Conservation (phyloP, 169 alveolate species). For the Plasmodium reichenowi region DNA sequence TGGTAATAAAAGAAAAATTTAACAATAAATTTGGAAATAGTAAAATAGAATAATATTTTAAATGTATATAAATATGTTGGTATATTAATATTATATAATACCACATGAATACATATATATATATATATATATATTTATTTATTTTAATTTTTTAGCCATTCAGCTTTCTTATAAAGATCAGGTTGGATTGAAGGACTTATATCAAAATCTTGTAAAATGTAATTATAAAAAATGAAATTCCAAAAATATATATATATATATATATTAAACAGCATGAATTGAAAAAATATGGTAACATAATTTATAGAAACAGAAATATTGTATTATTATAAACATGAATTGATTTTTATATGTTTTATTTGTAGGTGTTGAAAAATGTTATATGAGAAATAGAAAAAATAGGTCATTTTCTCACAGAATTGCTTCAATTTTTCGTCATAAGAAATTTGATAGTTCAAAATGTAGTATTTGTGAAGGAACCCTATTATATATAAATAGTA, state of each 20-base stretch:
- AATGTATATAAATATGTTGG: too few relatives aligned
- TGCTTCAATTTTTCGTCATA: neutral
- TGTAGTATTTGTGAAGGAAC: conserved; percentile 57
- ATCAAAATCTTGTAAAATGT: conserved; percentile 40
- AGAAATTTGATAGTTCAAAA: conserved; percentile 8
- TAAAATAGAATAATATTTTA: neutral
- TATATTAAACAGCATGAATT: too few relatives aligned
- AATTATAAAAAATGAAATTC: neutral
- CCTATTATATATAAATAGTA: conserved; percentile 55
- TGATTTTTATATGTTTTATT: neutral
- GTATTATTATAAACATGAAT: neutral
- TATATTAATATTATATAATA: too few relatives aligned
- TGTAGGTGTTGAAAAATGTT: conserved; percentile 33
- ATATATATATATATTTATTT: neutral
- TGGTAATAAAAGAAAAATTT: conserved; percentile 11
- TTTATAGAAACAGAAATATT: neutral
- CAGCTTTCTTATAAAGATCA: conserved; percentile 41
- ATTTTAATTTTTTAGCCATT: conserved; percentile 33
- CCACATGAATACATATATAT: neutral
- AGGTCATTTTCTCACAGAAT: neutral
- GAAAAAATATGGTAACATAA: neutral
- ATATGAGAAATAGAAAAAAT: conserved; percentile 5
- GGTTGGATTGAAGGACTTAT: conserved; percentile 7
- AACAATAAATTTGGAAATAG: neutral
- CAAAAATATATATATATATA: neutral